Percentiles rank a stretch among this genome's conserved stretches.
These are phyloP conservation scores for Oryza glumipatula DNA, from an alignment of 176 grass and related monocot species.

Conservation along the genomic window DNA sequence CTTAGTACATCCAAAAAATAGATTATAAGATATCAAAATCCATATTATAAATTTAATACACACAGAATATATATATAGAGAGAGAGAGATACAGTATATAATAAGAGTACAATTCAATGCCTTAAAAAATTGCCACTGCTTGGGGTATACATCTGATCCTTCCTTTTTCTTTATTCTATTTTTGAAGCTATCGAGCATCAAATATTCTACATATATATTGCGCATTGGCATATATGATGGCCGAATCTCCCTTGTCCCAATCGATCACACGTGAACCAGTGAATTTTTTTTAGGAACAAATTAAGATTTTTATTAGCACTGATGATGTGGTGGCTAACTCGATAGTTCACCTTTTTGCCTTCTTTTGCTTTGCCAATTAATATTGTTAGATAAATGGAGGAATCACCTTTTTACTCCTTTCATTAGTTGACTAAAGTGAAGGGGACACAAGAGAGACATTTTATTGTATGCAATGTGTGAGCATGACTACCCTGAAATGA, in stretches of 20 bases:
- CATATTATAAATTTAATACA: background rate
- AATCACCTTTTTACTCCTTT: conserved; percentile 41
- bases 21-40: background rate
- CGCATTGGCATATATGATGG: background rate
- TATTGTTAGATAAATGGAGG: conserved; percentile 50
- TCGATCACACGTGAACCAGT: conserved; percentile 33
- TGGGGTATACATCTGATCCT: background rate
- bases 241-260: background rate
- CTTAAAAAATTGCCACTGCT: background rate
- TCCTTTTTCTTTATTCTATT: background rate
- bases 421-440: conserved; percentile 26
- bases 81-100: no score
- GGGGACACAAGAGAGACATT: background rate
- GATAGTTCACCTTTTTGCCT: conserved; percentile 17
- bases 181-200: background rate
- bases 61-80: no score
- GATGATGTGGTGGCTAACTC: background rate
- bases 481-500: background rate
- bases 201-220: background rate
- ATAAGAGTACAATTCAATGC: background rate
- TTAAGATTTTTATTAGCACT: background rate
- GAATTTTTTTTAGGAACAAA: conserved; percentile 16
- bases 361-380: background rate
- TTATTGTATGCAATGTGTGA: background rate
- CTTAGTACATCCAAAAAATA: background rate